Evolutionary conservation across 2,329 filamentous ascomycete genomes (phyloP).

Genomic region (Bipolaris zeicola): DNA sequence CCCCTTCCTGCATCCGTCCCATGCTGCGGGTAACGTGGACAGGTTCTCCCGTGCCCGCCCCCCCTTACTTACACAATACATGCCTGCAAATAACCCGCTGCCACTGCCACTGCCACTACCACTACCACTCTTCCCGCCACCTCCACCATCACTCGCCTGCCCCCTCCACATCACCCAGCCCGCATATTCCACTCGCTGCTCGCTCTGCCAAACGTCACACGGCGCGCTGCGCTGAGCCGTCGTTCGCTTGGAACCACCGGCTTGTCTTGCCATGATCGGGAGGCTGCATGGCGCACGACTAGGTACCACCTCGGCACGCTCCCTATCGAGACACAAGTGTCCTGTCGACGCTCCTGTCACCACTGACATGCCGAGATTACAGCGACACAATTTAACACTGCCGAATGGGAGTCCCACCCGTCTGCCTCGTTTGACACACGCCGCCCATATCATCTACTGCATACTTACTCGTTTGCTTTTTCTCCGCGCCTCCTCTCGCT

Average conservation of each 20-base stretch:
- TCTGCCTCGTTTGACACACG: slow-evolving; percentile 22
- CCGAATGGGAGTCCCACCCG: slow-evolving; percentile 25
- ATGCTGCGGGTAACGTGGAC: too few relatives aligned
- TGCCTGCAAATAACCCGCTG: not conserved
- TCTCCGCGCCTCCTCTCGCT: not conserved
- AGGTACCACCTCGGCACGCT: slow-evolving; percentile 6
- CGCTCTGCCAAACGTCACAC: not conserved
- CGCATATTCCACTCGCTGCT: not conserved
- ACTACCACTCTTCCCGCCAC: not conserved
- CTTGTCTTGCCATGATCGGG: not conserved
- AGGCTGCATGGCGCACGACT: slow-evolving; percentile 1
- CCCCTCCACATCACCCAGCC: not conserved
- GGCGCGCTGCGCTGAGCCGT: not conserved
- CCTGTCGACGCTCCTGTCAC: slow-evolving; percentile 5
- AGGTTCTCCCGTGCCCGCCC: too few relatives aligned
- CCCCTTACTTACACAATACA: too few relatives aligned
- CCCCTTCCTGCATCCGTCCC: too few relatives aligned
- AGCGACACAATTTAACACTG: slow-evolving; percentile 1
- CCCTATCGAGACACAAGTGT: slow-evolving; percentile 4
- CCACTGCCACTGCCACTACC: not conserved
- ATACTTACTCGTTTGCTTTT: slow-evolving; percentile 9
- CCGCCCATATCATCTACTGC: not conserved
- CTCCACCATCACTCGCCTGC: not conserved
- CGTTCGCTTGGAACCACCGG: not conserved
- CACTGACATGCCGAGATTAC: slow-evolving; percentile 6